Conservation (phyloP, 2,329 filamentous ascomycete genomes). For the Davidsoniella eucalypti region DNA sequence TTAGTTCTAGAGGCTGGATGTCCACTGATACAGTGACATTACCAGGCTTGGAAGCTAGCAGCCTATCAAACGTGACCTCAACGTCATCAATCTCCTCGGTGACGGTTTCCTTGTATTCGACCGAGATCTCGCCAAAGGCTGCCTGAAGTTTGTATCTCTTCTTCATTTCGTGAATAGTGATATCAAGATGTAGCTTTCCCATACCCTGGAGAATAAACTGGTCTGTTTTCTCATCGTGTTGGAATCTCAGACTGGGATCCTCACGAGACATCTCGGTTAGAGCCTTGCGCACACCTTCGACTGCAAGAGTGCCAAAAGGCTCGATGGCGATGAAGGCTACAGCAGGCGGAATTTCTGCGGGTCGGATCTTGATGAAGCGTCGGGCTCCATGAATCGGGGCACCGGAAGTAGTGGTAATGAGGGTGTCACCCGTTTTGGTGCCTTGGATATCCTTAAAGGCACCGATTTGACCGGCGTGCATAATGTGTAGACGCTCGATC, state of each 20-base stretch:
- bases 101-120: conserved; percentile 82
- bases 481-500: conserved; percentile 65
- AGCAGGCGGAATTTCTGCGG: conserved; percentile 77
- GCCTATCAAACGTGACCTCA: conserved; percentile 55
- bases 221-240: conserved; percentile 72
- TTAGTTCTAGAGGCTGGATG: conserved; percentile 41
- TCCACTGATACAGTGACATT: conserved; percentile 59
- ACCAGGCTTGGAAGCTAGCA: conserved; percentile 62
- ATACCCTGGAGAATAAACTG: conserved; percentile 90
- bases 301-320: conserved; percentile 57
- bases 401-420: conserved; percentile 53
- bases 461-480: conserved; percentile 79
- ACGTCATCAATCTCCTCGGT: conserved; percentile 38
- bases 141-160: conserved; percentile 70
- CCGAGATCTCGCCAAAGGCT: conserved; percentile 79
- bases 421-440: conserved; percentile 83
- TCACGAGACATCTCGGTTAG: conserved; percentile 69
- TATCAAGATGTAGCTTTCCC: conserved; percentile 90
- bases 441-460: conserved; percentile 81
- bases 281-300: conserved; percentile 61
- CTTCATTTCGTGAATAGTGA: conserved; percentile 73
- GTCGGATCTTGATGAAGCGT: conserved; percentile 63
- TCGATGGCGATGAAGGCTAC: conserved; percentile 96
- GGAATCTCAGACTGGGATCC: conserved; percentile 80
- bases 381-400: conserved; percentile 51